Base-by-base conservation (phyloP, 495 filamentous ascomycete genomes). In the Thermothielavioides terrestris region DNA sequence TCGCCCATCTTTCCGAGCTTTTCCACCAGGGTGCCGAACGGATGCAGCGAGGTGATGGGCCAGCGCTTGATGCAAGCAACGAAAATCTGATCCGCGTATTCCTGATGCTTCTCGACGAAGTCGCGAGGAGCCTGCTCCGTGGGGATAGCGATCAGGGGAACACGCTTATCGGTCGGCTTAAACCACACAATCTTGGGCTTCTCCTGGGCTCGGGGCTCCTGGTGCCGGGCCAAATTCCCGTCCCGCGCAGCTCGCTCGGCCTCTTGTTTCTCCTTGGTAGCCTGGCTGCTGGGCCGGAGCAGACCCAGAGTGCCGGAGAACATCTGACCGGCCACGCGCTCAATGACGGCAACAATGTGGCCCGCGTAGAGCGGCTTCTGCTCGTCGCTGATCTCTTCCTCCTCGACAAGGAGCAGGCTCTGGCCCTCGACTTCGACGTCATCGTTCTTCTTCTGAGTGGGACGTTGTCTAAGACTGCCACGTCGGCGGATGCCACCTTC, bases 141-240 rank as follows among this genome's bases (percentile, higher is more conserved):
- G 9, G 92, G 92, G 53, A 98, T 98, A 32, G 92, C 92, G 65
- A 98, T 97, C 55, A 98, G 71, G 52, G 94, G 92, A 37, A 98
- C 92, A 59, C 92, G 86, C 77, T 98, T 98, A 54, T 98, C 92
- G 1, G 92, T 98, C 47, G 92, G 92, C 75, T 98, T 98, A 76
- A 98, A 98, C 92, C 92, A 98, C 27, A 98, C 92, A 70, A 98
- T 98, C 82, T 98, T 98, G 32, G 92, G 92, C 69, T 95, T 97
- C 46, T 98, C 94, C 65, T 89, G 89, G 49, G 89, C 82, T 41
- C 90, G 83, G 43, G 66, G 69, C 26, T 85, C 85, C 45, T 94
- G 84, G 35, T 81, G 79, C 45, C 91, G 88, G 45, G 81, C 78
- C 46, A 73, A 74, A 46, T 74, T 74, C 23, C 92, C 92, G 64